Evolutionary conservation across 106 monocot genomes (phyloP).

Genomic region (Xerophyta viscosa): DNA sequence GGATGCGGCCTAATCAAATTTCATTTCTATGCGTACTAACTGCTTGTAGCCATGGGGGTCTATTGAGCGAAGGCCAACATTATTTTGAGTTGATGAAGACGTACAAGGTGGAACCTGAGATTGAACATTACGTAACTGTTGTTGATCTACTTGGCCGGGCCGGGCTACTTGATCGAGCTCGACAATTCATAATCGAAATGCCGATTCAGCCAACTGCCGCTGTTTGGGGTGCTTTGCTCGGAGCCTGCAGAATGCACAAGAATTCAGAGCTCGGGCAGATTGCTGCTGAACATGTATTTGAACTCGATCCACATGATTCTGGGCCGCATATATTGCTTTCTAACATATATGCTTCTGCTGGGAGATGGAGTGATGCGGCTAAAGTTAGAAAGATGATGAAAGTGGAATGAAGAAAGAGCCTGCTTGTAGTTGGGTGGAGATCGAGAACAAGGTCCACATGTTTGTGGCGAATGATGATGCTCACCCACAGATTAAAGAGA

Average conservation of each 20-base stretch:
- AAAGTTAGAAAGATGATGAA: constrained; percentile 26
- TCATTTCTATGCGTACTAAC: constrained; percentile 25
- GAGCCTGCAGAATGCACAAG: constrained; percentile 27
- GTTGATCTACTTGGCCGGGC: constrained; percentile 26
- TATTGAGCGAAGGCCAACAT: constrained; percentile 18
- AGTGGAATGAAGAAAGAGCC: constrained; percentile 22
- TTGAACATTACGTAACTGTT: constrained; percentile 23
- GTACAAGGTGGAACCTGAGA: constrained; percentile 19
- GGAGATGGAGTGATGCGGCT: constrained; percentile 21
- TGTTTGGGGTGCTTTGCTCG: constrained; percentile 18
- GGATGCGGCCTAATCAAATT: constrained; percentile 21
- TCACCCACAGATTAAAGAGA: constrained; percentile 16
- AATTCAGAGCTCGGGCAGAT: constrained; percentile 13
- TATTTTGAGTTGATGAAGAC: constrained; percentile 27
- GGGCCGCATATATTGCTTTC: constrained; percentile 22
- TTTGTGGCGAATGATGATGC: constrained; percentile 25
- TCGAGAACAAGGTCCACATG: constrained; percentile 24
- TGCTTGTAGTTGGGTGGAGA: constrained; percentile 27
- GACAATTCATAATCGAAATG: constrained; percentile 17
- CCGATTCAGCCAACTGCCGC: constrained; percentile 16
- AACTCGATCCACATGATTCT: constrained; percentile 24
- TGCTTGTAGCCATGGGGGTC: constrained; percentile 24
- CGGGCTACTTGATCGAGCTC: constrained; percentile 12
- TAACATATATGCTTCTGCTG: constrained; percentile 25
- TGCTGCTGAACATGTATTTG: constrained; percentile 17